Conservation (phyloP, 805 yeast species). For the Metschnikowia amazonensis region DNA sequence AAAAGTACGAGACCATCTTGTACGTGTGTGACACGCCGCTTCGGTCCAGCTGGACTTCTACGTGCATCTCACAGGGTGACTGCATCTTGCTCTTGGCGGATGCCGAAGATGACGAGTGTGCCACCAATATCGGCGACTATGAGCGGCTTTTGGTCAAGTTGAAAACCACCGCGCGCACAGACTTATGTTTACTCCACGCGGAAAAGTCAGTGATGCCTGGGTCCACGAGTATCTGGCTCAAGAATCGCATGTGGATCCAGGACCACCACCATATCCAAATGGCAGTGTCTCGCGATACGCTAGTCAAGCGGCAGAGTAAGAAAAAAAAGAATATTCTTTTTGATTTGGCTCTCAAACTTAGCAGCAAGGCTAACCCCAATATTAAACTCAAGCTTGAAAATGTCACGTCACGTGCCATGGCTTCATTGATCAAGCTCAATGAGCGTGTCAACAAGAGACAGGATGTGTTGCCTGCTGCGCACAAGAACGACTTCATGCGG, state of each 20-base stretch:
- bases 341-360: slow-evolving; percentile 35
- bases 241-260: slow-evolving; percentile 83
- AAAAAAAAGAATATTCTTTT: slow-evolving; percentile 26
- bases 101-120: slow-evolving; percentile 55
- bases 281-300: slow-evolving; percentile 29
- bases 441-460: slow-evolving; percentile 20
- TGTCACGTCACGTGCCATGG: slow-evolving; percentile 29
- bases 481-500: slow-evolving; percentile 73
- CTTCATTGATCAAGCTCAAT: slow-evolving; percentile 26
- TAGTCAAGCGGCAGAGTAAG: slow-evolving; percentile 14
- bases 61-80: slow-evolving; percentile 93
- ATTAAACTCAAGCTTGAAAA: slow-evolving; percentile 30
- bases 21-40: slow-evolving; percentile 85
- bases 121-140: slow-evolving; percentile 77
- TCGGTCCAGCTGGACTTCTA: slow-evolving; percentile 82
- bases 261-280: slow-evolving; percentile 90
- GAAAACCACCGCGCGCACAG: slow-evolving; percentile 83
- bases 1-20: slow-evolving; percentile 78
- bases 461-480: slow-evolving; percentile 14
- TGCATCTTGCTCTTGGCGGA: slow-evolving; percentile 88
- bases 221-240: slow-evolving; percentile 78
- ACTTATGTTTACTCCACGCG: slow-evolving; percentile 77
- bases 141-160: slow-evolving; percentile 71
- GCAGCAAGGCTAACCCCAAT: slow-evolving; percentile 32
- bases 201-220: slow-evolving; percentile 84